These are phyloP conservation scores for Cardamine occulta DNA, from an alignment of 345 rosid genomes.

Conservation along the genomic window DNA sequence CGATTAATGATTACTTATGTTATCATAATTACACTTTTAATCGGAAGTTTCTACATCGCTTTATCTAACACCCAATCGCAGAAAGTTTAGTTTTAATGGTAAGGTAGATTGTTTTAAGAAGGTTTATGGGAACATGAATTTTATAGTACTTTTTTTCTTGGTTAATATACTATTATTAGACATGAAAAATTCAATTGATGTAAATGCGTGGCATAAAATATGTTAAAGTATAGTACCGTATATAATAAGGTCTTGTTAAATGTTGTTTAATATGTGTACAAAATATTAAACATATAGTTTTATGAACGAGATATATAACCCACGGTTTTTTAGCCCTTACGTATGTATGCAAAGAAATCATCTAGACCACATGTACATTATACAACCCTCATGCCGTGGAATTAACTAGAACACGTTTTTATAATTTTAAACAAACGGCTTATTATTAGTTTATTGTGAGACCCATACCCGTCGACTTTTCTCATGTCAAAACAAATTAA, in stretches of 20 bases:
- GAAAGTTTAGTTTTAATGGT: not conserved
- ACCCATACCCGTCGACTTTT: slow-evolving; percentile 42
- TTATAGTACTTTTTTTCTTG: not conserved
- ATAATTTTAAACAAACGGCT: not conserved
- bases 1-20: slow-evolving; percentile 17
- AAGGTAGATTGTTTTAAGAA: not conserved
- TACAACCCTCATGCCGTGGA: slow-evolving; percentile 8
- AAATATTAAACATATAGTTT: not conserved
- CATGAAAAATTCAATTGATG: too few relatives aligned
- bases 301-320: not conserved
- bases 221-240: not conserved
- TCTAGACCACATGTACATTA: not conserved
- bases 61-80: not conserved
- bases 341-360: not conserved
- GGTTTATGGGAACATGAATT: too few relatives aligned
- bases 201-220: not conserved
- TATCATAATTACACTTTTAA: not conserved
- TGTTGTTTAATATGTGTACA: not conserved
- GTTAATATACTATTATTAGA: too few relatives aligned
- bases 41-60: not conserved
- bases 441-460: slow-evolving; percentile 9
- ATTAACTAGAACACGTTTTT: slow-evolving; percentile 17
- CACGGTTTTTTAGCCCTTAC: not conserved
- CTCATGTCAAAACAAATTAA: slow-evolving; percentile 31
- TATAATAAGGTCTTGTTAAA: not conserved